phyloP scores from a whole-genome alignment of 1,284 basidiomycete genomes.

The Puccinia horiana region DNA sequence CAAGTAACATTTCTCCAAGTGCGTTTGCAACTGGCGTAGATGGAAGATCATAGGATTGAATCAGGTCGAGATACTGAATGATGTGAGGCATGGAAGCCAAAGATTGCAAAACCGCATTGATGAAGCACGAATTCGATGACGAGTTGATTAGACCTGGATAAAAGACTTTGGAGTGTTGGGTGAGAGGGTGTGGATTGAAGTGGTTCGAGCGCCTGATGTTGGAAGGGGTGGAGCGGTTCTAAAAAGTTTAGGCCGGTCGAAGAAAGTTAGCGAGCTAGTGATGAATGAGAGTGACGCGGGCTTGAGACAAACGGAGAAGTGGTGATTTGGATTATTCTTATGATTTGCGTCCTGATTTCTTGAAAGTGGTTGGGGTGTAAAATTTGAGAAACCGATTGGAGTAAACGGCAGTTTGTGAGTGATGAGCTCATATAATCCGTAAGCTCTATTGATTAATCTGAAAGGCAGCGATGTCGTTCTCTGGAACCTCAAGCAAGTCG shows the following conservation, averaged over 20 bases:
- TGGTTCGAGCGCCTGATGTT: background rate
- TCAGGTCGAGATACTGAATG: constrained; percentile 68
- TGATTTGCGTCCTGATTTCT: background rate
- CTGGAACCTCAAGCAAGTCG: background rate
- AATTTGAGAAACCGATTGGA: constrained; percentile 2
- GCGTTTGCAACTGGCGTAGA: constrained; percentile 56
- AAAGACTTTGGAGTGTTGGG: constrained; percentile 56
- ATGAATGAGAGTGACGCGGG: background rate
- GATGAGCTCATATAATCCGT: constrained; percentile 29
- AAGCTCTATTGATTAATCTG: constrained; percentile 6
- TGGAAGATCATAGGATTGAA: constrained; percentile 58
- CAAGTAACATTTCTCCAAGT: constrained; percentile 63
- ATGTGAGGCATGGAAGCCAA: constrained; percentile 71
- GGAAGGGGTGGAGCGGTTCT: constrained; percentile 2
- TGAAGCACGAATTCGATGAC: constrained; percentile 91
- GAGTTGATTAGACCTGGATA: constrained; percentile 88
- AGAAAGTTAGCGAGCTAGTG: constrained; percentile 2
- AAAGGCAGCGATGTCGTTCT: constrained; percentile 1
- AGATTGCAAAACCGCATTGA: constrained; percentile 90
- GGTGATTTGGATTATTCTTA: constrained; percentile 14
- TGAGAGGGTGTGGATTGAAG: background rate
- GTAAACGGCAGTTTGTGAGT: background rate
- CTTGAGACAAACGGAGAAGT: constrained; percentile 7
- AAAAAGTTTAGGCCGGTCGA: background rate
- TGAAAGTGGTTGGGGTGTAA: background rate